These are phyloP conservation scores for Rosa persica DNA, from an alignment of 306 rosid species.

Conservation along the genomic window DNA sequence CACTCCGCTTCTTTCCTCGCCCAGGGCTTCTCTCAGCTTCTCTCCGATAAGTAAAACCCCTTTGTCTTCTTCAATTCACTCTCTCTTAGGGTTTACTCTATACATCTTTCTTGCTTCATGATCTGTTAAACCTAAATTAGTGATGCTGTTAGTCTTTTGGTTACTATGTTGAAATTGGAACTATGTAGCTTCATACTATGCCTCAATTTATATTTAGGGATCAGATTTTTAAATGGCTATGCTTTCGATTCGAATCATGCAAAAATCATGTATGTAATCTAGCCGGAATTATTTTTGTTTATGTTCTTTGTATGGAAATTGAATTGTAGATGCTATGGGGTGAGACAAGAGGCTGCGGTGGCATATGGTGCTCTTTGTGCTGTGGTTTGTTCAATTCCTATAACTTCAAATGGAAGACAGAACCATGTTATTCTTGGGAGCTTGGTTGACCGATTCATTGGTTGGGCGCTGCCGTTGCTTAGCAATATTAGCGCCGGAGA, in stretches of 20 bases:
- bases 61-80: neutral
- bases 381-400: constrained; percentile 56
- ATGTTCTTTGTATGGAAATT: constrained; percentile 12
- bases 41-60: constrained; percentile 64
- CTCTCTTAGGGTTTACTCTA: neutral
- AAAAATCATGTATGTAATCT: neutral
- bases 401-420: constrained; percentile 66
- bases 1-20: constrained; percentile 87
- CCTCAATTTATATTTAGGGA: too few relatives aligned
- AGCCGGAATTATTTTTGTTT: constrained; percentile 9
- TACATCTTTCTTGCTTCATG: neutral
- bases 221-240: too few relatives aligned
- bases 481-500: constrained; percentile 53
- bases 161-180: neutral
- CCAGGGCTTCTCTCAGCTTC: constrained; percentile 83
- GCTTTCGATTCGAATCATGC: neutral
- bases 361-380: constrained; percentile 86
- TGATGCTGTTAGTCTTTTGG: neutral
- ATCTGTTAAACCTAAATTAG: neutral
- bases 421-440: constrained; percentile 64
- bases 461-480: constrained; percentile 86
- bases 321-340: constrained; percentile 49
- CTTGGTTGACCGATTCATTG: constrained; percentile 79
- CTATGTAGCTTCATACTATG: too few relatives aligned
- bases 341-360: constrained; percentile 72